Evolutionary conservation across 2,329 filamentous ascomycete genomes (phyloP).

Genomic region (Colletotrichum tropicale): DNA sequence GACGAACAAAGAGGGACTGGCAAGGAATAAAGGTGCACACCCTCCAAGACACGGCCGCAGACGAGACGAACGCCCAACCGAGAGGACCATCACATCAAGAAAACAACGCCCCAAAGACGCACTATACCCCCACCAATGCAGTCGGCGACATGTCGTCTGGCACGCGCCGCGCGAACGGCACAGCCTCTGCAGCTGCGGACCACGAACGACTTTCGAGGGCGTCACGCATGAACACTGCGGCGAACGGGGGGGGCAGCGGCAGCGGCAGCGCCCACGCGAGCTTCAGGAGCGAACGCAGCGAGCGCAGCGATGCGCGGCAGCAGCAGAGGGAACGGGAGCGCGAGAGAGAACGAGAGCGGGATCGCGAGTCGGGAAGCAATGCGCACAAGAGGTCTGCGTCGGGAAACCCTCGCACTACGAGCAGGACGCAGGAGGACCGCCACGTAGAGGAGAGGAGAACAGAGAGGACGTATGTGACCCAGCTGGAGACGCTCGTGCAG

Average conservation of each 20-base stretch:
- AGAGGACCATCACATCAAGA: not conserved
- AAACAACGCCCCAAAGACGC: not conserved
- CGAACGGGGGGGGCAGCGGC: not conserved
- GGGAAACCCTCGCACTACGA: constrained; percentile 57
- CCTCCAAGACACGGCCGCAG: not conserved
- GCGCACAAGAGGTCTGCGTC: constrained; percentile 64
- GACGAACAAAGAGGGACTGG: not conserved
- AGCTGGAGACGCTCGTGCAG: constrained; percentile 65
- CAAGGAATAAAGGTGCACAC: not conserved
- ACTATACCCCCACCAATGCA: constrained; percentile 34
- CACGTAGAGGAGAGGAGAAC: constrained; percentile 60
- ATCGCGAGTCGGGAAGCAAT: constrained; percentile 37
- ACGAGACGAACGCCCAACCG: not conserved
- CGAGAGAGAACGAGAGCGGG: constrained; percentile 23
- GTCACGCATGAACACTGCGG: constrained; percentile 34
- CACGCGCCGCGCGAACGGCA: constrained; percentile 45
- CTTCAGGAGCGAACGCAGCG: constrained; percentile 34
- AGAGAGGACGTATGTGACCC: constrained; percentile 62
- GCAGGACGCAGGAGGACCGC: constrained; percentile 46
- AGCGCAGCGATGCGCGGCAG: constrained; percentile 11
- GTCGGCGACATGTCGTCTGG: constrained; percentile 46
- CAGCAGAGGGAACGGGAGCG: constrained; percentile 4
- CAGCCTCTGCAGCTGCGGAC: constrained; percentile 28
- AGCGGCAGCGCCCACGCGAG: constrained; percentile 24
- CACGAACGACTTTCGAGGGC: constrained; percentile 32